These are phyloP conservation scores for Cyberlindnera maritima DNA, from an alignment of 805 yeast genomes.

Conservation along the genomic window DNA sequence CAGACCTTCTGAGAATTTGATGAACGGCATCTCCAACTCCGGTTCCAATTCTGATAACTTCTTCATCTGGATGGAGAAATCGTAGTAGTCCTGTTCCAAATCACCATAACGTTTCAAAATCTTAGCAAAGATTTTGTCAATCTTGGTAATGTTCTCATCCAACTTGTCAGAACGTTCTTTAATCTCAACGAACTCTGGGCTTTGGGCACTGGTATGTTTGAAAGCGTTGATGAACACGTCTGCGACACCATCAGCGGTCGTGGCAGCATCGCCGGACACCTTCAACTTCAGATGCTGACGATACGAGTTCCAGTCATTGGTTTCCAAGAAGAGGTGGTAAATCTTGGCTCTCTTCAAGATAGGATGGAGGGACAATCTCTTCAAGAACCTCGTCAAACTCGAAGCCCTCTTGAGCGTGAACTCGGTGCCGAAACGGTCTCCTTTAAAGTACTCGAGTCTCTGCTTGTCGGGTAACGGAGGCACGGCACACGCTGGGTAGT, in stretches of 20 bases:
- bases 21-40: constrained; percentile 33
- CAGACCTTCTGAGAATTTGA: constrained; percentile 46
- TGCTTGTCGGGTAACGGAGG: constrained; percentile 96
- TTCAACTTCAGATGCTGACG: constrained; percentile 49
- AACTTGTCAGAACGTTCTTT: constrained; percentile 78
- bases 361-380: constrained; percentile 74
- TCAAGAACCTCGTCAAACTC: constrained; percentile 73
- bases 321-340: constrained; percentile 67
- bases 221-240: constrained; percentile 95
- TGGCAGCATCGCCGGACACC: constrained; percentile 14
- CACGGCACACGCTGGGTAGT: constrained; percentile 79
- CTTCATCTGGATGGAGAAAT: constrained; percentile 65
- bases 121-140: constrained; percentile 75
- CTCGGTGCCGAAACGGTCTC: constrained; percentile 83
- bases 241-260: constrained; percentile 64
- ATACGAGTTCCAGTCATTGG: constrained; percentile 71
- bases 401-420: constrained; percentile 82
- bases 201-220: constrained; percentile 64
- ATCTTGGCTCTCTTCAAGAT: constrained; percentile 64
- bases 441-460: constrained; percentile 87
- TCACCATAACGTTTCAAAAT: constrained; percentile 71
- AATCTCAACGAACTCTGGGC: constrained; percentile 78
- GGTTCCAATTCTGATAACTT: constrained; percentile 63
- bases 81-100: constrained; percentile 68
- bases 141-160: constrained; percentile 75